phyloP scores from a whole-genome alignment of 805 yeast species.

The Blastobotrys parvus region DNA sequence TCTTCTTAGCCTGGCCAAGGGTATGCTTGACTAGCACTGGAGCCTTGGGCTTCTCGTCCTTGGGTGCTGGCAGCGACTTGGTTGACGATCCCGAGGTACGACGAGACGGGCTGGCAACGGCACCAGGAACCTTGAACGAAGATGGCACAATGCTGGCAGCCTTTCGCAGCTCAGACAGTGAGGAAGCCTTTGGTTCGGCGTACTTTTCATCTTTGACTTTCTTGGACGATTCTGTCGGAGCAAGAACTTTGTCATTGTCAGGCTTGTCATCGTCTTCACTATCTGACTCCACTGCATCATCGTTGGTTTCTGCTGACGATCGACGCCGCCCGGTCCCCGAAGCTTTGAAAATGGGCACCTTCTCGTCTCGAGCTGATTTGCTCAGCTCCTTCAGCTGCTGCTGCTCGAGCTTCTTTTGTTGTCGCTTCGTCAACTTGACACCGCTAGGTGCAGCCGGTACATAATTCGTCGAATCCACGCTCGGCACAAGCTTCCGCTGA shows the following conservation, averaged over 20 bases:
- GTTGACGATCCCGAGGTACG: too few relatives aligned
- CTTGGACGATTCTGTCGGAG: too few relatives aligned
- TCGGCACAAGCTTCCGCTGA: not conserved
- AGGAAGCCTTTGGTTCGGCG: too few relatives aligned
- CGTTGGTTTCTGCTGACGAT: too few relatives aligned
- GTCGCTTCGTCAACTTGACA: constrained; percentile 43
- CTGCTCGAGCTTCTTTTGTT: constrained; percentile 53
- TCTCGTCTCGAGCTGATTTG: constrained; percentile 4
- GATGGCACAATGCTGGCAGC: not conserved
- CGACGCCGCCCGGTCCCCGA: too few relatives aligned
- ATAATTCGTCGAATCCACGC: not conserved
- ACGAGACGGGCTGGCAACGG: too few relatives aligned
- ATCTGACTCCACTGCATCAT: not conserved
- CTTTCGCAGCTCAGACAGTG: not conserved
- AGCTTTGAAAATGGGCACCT: not conserved
- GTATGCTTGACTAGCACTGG: too few relatives aligned
- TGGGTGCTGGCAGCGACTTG: too few relatives aligned
- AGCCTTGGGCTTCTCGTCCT: too few relatives aligned
- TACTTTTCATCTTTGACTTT: too few relatives aligned
- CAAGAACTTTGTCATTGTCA: not conserved
- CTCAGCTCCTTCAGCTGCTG: constrained; percentile 35
- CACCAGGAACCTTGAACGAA: not conserved
- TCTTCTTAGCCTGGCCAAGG: too few relatives aligned
- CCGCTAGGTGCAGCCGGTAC: not conserved
- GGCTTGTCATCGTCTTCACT: constrained; percentile 1